A percentile compares a stretch with the other conserved stretches of the same genome.
Conservation (phyloP, 768 basidiomycete species). For the Leucosporidium scottii region DNA sequence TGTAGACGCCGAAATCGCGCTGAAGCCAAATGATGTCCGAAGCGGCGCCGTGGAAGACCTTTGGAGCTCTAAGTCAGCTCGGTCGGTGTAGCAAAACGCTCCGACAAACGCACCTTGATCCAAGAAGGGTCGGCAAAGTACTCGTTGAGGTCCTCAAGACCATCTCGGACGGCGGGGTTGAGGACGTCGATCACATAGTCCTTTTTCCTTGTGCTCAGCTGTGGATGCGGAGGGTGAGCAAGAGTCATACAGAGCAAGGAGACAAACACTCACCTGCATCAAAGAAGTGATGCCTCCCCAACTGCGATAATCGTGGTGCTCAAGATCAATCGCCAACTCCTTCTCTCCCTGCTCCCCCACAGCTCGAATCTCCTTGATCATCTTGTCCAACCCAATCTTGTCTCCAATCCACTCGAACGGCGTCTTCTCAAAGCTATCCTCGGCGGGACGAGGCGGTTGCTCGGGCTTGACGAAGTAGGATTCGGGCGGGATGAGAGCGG, state of each 20-base stretch:
- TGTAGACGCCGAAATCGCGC: slow-evolving; percentile 85
- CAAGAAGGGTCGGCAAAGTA: slow-evolving; percentile 70
- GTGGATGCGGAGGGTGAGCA: slow-evolving; percentile 1
- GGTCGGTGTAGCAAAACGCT: not conserved
- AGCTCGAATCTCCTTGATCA: slow-evolving; percentile 58
- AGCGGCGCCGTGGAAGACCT: slow-evolving; percentile 93
- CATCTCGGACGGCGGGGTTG: slow-evolving; percentile 55
- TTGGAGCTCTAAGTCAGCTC: not conserved
- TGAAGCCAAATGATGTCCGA: slow-evolving; percentile 95
- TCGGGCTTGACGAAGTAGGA: slow-evolving; percentile 31
- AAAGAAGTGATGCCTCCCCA: slow-evolving; percentile 83
- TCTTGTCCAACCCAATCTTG: slow-evolving; percentile 50
- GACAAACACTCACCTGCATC: slow-evolving; percentile 67
- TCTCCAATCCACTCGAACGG: slow-evolving; percentile 68
- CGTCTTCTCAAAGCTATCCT: slow-evolving; percentile 54
- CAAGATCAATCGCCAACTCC: slow-evolving; percentile 89
- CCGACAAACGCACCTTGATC: slow-evolving; percentile 58
- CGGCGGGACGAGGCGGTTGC: not conserved
- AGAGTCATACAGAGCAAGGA: not conserved
- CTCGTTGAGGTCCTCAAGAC: slow-evolving; percentile 67
- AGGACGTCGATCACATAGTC: slow-evolving; percentile 87
- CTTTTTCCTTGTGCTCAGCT: slow-evolving; percentile 56
- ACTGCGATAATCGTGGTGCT: slow-evolving; percentile 82
- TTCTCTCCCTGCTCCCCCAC: slow-evolving; percentile 13
- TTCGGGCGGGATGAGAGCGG: slow-evolving; percentile 4